Evolutionary conservation across 805 yeast genomes (phyloP), one percentile per base, ranked within the genome.

Genomic region (Komagataella pastoris): DNA sequence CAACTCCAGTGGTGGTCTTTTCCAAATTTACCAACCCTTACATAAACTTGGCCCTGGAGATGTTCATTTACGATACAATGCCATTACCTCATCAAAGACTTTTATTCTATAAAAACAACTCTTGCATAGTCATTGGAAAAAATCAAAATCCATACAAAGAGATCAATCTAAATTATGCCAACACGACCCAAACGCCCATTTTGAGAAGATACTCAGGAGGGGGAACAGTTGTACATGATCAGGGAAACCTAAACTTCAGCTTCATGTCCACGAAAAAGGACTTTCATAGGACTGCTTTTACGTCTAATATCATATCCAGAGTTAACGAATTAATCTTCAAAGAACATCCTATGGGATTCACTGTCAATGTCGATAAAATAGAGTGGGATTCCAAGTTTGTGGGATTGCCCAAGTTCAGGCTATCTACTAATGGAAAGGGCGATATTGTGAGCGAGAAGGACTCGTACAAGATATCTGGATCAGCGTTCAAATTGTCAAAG

Each of bases 111-210:
- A 72, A 75, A 43, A 93, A 93, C 62, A 64, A 77, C 2, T 88
- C 91, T 1, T 87, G 96, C 63, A 88, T 89, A n/a, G 96, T 93
- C 1, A 72, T 93, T 10, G 99, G 99, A 0, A 88, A 95, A 61
- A 93, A 93, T 61, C 99, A 93, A 65, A 93, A 89, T 56, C 95
- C 97, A 2, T 91, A 91, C 88, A 78, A 81, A 53, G 99, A 93
- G 62, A 75, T 81, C 45, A 85, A 87, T 58, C 52, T 93, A 2
- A 73, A 79, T 0, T 60, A 79, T 12, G 67, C 86, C 4, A 67
- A 73, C 3, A 57, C 69, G 0, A 63, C 76, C 3, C 69, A 69
- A 2, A 73, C 87, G 23, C 91, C 95, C 0, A 61, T 90, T 6
- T 62, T 93, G 5, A 71, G 99, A 57, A 71, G 99, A 52, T 70